phyloP scores from a whole-genome alignment of 2,329 filamentous ascomycete species.

The Talaromyces sp. region DNA sequence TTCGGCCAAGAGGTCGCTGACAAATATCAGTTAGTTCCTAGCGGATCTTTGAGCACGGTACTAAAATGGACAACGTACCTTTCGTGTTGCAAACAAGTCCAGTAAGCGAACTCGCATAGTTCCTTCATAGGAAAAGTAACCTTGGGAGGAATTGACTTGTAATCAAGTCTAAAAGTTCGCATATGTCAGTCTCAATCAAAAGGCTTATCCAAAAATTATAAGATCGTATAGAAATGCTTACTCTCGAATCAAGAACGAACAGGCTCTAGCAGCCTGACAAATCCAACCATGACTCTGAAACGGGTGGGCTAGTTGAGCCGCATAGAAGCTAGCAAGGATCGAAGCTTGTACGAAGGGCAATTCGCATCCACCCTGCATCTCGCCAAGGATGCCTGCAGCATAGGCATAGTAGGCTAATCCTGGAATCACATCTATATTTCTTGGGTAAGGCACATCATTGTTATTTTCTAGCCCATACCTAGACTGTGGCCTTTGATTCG shows the following conservation, averaged over 20 bases:
- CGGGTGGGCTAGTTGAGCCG: slow-evolving; percentile 81
- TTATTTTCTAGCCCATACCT: slow-evolving; percentile 21
- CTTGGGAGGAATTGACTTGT: slow-evolving; percentile 26
- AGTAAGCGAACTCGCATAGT: slow-evolving; percentile 73
- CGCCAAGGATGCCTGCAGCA: slow-evolving; percentile 81
- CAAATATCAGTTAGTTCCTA: too few species aligned
- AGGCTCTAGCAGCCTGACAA: slow-evolving; percentile 58
- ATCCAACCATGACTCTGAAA: slow-evolving; percentile 80
- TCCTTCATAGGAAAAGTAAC: slow-evolving; percentile 48
- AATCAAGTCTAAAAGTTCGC: slow-evolving; percentile 32
- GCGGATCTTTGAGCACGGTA: too few species aligned
- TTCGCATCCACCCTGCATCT: slow-evolving; percentile 73
- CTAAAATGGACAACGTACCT: too few species aligned
- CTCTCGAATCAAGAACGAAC: slow-evolving; percentile 73
- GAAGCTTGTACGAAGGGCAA: slow-evolving; percentile 81
- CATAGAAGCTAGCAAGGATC: slow-evolving; percentile 82
- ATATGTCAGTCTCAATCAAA: slow-evolving; percentile 13
- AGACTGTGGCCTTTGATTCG: slow-evolving; percentile 20
- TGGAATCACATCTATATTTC: slow-evolving; percentile 82
- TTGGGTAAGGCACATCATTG: slow-evolving; percentile 31
- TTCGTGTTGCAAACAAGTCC: slow-evolving; percentile 91
- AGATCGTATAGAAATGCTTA: slow-evolving; percentile 41
- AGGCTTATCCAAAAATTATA: too few species aligned
- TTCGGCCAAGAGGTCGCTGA: slow-evolving; percentile 92
- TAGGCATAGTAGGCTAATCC: slow-evolving; percentile 87